A percentile compares a stretch with the other conserved stretches of the same genome.
Conservation (phyloP, 495 filamentous ascomycete genomes). For the Hyaloscypha finlandica region DNA sequence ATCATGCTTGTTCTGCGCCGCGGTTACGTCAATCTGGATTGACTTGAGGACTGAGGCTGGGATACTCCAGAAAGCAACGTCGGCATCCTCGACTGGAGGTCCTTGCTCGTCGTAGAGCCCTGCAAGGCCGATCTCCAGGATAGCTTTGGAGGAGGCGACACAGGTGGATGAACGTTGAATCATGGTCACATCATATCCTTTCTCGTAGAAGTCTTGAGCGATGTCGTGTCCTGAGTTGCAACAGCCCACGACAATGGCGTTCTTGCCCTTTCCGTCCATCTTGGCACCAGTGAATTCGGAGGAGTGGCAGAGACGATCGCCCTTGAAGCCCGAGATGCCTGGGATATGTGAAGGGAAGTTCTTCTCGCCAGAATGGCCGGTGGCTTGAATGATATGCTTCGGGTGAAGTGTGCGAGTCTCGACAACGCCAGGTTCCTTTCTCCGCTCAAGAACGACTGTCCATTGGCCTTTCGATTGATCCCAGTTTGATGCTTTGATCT, state of each 20-base stretch:
- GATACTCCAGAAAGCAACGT: slow-evolving; percentile 55
- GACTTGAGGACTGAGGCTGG: slow-evolving; percentile 63
- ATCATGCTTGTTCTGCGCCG: slow-evolving; percentile 51
- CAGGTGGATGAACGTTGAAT: slow-evolving; percentile 77
- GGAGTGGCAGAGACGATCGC: slow-evolving; percentile 65
- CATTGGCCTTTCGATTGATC: slow-evolving; percentile 50
- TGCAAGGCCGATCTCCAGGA: slow-evolving; percentile 39
- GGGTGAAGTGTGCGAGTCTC: slow-evolving; percentile 46
- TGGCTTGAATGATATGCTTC: slow-evolving; percentile 61
- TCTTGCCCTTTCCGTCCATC: slow-evolving; percentile 53
- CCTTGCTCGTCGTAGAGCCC: slow-evolving; percentile 63
- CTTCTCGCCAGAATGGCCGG: slow-evolving; percentile 66
- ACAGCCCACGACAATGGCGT: slow-evolving; percentile 73
- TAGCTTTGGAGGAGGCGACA: slow-evolving; percentile 60
- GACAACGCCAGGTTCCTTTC: slow-evolving; percentile 36
- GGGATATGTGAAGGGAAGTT: slow-evolving; percentile 59
- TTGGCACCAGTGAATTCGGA: slow-evolving; percentile 67
- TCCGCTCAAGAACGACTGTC: slow-evolving; percentile 53
- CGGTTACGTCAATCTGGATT: slow-evolving; percentile 51
- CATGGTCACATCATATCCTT: slow-evolving; percentile 78
- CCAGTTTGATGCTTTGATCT: slow-evolving; percentile 47
- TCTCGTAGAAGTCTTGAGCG: slow-evolving; percentile 77
- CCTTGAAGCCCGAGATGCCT: slow-evolving; percentile 62
- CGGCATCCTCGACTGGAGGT: slow-evolving; percentile 61
- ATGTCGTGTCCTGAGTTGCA: slow-evolving; percentile 85